Percentiles rank a stretch among this genome's conserved stretches.
These are phyloP conservation scores for Gossypium sturtianum DNA, from an alignment of 345 rosid species.

Conservation along the genomic window DNA sequence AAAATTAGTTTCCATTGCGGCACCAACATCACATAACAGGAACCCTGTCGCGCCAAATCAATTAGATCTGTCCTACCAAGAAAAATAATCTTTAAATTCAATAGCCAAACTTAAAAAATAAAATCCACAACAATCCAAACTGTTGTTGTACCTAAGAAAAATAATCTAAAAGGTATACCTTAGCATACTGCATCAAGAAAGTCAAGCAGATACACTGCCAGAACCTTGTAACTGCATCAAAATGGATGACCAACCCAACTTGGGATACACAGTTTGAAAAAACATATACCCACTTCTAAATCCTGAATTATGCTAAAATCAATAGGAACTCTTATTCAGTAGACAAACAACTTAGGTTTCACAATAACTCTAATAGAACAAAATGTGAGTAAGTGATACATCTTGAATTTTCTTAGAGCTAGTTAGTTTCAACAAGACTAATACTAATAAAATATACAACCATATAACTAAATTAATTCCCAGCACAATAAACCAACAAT, in stretches of 20 bases:
- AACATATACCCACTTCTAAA: not conserved
- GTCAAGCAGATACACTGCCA: not conserved
- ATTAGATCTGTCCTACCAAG: too few relatives aligned
- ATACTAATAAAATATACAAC: not conserved
- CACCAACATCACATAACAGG: too few relatives aligned
- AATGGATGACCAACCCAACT: constrained; percentile 13
- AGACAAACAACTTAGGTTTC: not conserved
- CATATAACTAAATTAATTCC: not conserved
- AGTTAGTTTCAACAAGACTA: not conserved
- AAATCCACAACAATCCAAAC: too few relatives aligned
- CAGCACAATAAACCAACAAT: not conserved
- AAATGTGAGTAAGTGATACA: not conserved
- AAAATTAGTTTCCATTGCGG: too few relatives aligned
- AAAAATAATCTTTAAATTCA: too few relatives aligned
- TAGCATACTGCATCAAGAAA: not conserved
- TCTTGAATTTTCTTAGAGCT: not conserved
- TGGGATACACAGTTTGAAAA: not conserved
- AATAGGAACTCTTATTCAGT: not conserved
- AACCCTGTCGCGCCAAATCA: too few relatives aligned
- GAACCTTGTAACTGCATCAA: not conserved
- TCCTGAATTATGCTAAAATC: not conserved
- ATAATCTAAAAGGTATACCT: not conserved
- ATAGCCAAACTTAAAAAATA: too few relatives aligned
- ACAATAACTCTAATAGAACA: not conserved
- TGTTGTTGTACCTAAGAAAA: too few relatives aligned